Conservation (phyloP, 208 protist genomes). For the Leishmania arabica region DNA sequence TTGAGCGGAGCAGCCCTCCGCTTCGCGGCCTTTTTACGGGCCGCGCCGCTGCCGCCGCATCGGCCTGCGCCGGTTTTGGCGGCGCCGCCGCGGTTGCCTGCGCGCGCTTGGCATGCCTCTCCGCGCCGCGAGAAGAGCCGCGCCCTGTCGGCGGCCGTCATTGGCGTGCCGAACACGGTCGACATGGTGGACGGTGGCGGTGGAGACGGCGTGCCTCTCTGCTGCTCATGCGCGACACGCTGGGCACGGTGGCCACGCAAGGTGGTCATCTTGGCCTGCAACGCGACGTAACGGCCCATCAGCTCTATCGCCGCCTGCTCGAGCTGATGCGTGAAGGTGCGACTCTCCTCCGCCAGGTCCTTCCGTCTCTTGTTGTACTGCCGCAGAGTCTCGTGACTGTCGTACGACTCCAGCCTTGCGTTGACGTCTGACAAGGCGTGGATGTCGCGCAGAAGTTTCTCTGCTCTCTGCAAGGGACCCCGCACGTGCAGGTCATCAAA, state of each 20-base stretch:
- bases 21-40: neutral
- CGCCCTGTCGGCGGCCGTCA: neutral
- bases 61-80: neutral
- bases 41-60: conserved; percentile 2
- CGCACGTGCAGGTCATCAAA: neutral
- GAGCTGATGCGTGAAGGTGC: conserved; percentile 32
- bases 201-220: conserved; percentile 14
- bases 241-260: conserved; percentile 52
- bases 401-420: conserved; percentile 20
- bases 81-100: too few relatives aligned
- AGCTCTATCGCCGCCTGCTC: conserved; percentile 49
- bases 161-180: conserved; percentile 19
- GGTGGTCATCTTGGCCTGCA: conserved; percentile 51
- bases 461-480: conserved; percentile 18
- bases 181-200: conserved; percentile 17
- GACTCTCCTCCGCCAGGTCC: conserved; percentile 21
- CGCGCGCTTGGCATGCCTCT: neutral
- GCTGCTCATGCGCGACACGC: conserved; percentile 29
- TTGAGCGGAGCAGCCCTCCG: neutral
- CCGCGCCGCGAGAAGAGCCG: neutral
- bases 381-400: conserved; percentile 30
- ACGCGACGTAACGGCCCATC: conserved; percentile 48
- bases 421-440: conserved; percentile 14
- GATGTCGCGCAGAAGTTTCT: conserved; percentile 28
- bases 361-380: conserved; percentile 29